Conservation (phyloP, 805 yeast genomes). For the Ogataea salicorniae region DNA sequence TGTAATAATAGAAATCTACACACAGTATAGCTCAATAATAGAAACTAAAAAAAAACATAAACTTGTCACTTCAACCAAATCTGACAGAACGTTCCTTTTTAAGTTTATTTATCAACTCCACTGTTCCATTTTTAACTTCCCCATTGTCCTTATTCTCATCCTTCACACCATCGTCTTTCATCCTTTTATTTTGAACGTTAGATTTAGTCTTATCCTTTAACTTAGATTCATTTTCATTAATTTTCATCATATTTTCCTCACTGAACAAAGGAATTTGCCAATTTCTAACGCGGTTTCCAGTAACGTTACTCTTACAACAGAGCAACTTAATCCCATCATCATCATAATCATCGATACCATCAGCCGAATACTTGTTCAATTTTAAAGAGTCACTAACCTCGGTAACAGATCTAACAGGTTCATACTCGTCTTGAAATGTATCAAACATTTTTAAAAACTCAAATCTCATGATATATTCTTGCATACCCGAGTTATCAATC, state of each 20-base stretch:
- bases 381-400: slow-evolving; percentile 2
- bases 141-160: no score
- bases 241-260: slow-evolving; percentile 24
- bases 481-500: slow-evolving; percentile 57
- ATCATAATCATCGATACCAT: slow-evolving; percentile 1
- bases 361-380: slow-evolving; percentile 3
- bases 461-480: slow-evolving; percentile 47
- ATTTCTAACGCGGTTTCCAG: slow-evolving; percentile 4
- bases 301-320: slow-evolving; percentile 12
- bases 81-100: not conserved
- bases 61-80: slow-evolving; percentile 5
- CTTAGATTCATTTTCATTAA: slow-evolving; percentile 21
- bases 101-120: no score
- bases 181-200: not conserved
- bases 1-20: slow-evolving; percentile 4
- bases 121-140: no score
- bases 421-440: slow-evolving; percentile 32
- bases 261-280: slow-evolving; percentile 38
- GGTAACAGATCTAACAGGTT: slow-evolving; percentile 31
- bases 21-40: no score
- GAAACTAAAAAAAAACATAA: no score
- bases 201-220: slow-evolving; percentile 4
- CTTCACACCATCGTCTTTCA: no score
- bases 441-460: slow-evolving; percentile 37
- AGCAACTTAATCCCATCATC: slow-evolving; percentile 16